Evolutionary conservation across 805 yeast species (phyloP), one percentile per base, ranked within the genome.

Genomic region (Wickerhamiella bombiphila): DNA sequence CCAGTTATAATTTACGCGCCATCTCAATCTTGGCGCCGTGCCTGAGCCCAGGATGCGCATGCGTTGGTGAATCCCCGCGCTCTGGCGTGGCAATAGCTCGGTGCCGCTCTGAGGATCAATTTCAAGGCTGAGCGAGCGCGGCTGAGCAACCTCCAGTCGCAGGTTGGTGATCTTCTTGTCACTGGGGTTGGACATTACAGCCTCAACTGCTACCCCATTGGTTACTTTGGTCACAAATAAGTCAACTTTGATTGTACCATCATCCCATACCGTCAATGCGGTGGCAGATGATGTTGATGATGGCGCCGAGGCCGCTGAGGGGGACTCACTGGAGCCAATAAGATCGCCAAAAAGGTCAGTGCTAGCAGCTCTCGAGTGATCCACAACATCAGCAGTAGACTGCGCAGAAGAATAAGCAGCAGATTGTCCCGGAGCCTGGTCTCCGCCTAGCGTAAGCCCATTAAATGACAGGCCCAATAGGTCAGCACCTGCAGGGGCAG

Each of bases 1-100:
- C 7, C 66, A 53, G 8, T 51, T 48, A 53, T 70, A 81, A 40
- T 69, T 69, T 18, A 70, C 66, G 55, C 76, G 80, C 88, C 86
- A 82, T 56, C 81, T 78, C 41, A 82, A 64, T 56, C 79, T 80
- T 47, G 78, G 56, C n/a, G 63, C 59, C n/a, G n/a, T n/a, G 11
- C 57, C 55, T 4, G 35, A 13, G 20, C 53, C 54, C 2, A 29
- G 20, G 16, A 61, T 60, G 28, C 55, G 56, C 35, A 72, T 64
- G 24, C 58, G 63, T 56, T 80, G 91, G 3, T 62, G 56, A 14
- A 78, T 61, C 5, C 74, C 74, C 38, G 69, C 64, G 25, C 53
- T 56, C 34, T 61, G 63, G 38, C 63, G 64, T 2, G 71, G 66
- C 40, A 64, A 63, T n/a, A 80, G 50, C 22, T 55, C 50, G 39